Conservation (phyloP, 208 protist genomes). For the Acanthamoeba comandoni region DNA sequence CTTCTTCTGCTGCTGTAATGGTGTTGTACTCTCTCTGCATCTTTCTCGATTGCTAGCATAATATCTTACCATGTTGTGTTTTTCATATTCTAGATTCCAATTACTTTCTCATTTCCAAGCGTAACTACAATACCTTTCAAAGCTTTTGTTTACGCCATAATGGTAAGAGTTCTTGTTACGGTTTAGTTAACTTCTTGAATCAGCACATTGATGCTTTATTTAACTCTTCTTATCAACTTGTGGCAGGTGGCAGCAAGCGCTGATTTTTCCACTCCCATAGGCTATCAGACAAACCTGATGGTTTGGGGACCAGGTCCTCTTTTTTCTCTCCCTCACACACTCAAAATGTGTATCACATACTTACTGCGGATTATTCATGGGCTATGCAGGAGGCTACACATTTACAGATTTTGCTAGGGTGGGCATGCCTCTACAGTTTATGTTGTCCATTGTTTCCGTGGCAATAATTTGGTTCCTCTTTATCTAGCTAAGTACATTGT, state of each 20-base stretch:
- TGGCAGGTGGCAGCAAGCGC: constrained; percentile 41
- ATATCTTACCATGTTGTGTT: no score
- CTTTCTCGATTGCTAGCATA: no score
- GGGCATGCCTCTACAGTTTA: constrained; percentile 50
- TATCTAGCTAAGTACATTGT: no score
- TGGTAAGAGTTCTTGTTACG: no score
- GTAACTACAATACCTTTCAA: constrained; percentile 59
- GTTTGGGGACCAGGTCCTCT: constrained; percentile 39
- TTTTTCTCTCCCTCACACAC: not conserved
- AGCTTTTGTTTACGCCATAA: constrained; percentile 66
- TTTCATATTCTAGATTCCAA: no score
- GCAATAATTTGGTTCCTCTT: no score
- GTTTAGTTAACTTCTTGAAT: no score
- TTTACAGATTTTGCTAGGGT: constrained; percentile 63
- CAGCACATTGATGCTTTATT: no score
- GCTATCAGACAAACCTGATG: constrained; percentile 78
- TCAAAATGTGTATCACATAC: no score
- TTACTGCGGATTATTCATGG: not conserved
- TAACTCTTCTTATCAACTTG: no score
- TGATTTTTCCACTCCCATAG: constrained; percentile 71
- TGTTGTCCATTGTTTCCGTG: constrained; percentile 36
- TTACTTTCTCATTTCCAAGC: constrained; percentile 19
- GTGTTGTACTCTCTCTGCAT: no score
- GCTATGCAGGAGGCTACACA: not conserved
- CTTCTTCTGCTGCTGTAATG: constrained; percentile 49